phyloP scores from a whole-genome alignment of 345 rosid genomes.

The Eucalyptus microcorys region DNA sequence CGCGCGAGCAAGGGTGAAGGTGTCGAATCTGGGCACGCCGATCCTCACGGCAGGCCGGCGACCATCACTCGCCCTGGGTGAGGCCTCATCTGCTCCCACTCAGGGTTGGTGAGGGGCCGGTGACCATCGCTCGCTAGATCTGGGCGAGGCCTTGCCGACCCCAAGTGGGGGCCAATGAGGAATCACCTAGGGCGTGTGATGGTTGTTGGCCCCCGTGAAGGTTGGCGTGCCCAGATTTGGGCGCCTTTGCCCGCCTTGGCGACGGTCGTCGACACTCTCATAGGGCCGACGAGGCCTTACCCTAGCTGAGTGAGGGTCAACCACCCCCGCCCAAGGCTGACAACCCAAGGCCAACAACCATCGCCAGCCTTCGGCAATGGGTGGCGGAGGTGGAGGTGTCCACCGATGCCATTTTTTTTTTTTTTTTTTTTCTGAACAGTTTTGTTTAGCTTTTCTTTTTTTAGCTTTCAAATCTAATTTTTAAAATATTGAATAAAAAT shows the following conservation, averaged over 20 bases:
- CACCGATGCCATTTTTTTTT: rapidly evolving
- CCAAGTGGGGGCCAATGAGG: too few relatives aligned
- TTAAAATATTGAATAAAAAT: too few relatives aligned
- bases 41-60: rapidly evolving
- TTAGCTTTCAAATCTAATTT: too few relatives aligned
- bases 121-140: rapidly evolving
- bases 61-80: rapidly evolving
- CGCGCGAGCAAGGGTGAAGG: rapidly evolving
- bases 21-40: rapidly evolving
- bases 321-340: rapidly evolving
- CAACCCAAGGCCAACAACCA: too few relatives aligned
- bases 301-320: rapidly evolving
- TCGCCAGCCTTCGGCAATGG: rapidly evolving
- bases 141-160: rapidly evolving
- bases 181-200: rapidly evolving
- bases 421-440: rapidly evolving
- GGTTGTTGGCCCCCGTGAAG: rapidly evolving
- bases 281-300: rapidly evolving
- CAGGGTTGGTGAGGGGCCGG: rapidly evolving
- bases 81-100: rapidly evolving
- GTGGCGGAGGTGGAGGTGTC: rapidly evolving
- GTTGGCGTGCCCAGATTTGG: rapidly evolving
- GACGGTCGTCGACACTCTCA: rapidly evolving
- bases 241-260: rapidly evolving
- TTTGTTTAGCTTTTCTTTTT: too few relatives aligned